Base-by-base conservation (phyloP, 371 early-diverging fungal genomes). In the Chytridiales sp. region DNA sequence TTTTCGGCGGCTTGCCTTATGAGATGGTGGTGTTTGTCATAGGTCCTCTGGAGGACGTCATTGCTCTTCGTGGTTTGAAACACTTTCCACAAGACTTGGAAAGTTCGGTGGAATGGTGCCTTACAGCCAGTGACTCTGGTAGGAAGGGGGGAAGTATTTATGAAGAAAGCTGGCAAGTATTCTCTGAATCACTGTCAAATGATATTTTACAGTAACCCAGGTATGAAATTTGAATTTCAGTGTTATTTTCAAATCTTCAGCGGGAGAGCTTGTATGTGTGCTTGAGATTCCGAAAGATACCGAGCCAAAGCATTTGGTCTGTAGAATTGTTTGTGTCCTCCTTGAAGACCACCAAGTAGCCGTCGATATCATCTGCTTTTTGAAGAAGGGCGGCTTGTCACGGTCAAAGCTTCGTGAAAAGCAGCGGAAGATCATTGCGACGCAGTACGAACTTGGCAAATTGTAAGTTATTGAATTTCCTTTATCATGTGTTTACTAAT, bases 11-110 rank as follows among this genome's bases (percentile, higher is more conserved):
- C 5, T 22, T 31, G 41, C 64, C 63, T 32, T 66, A 67, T 35
- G 70, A 70, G 43, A 56, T 67, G 44, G 63, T 67, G 32, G 60
- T 93, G 52, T 92, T 86, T 75, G 89, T 91, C 1, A 74, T 90
- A 9, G 92, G 93, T 1, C 73, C 85, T 4, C 77, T 87, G 46
- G 74, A 69, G 29, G 89, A 88, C 50, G 84, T 85, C 0, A 83
- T 91, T 62, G 77, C 80, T n/a, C 77, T 87, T 38, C 79, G 87
- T 67, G 90, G 88, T 0, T 68, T 86, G 59, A 76, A 82, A 58
- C 85, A 89, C 75, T 90, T 86, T 59, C 82, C 85, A 21, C 62
- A 74, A 27, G 92, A 92, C 60, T 70, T 92, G 24, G 93, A 93
- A 68, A 59, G 68, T 8, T 83, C 88, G 0, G 84, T 90, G 38